phyloP scores from a whole-genome alignment of 2,329 filamentous ascomycete genomes.

The Colletotrichum somersetense region DNA sequence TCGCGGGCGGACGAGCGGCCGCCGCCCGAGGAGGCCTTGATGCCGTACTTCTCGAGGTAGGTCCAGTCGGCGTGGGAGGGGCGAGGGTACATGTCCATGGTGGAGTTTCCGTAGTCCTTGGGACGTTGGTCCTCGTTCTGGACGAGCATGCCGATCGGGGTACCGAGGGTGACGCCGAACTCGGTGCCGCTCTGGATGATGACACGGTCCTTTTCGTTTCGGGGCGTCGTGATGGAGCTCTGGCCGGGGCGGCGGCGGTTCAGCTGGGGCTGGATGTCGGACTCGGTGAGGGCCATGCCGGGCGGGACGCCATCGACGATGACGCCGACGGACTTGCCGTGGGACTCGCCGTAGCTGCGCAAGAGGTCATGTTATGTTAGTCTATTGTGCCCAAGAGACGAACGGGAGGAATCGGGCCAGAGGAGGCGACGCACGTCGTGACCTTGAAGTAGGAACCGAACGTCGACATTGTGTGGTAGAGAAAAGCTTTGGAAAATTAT shows the following conservation, averaged over 20 bases:
- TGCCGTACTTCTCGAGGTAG: slow-evolving; percentile 96
- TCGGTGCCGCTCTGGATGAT: slow-evolving; percentile 95
- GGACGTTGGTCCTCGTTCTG: slow-evolving; percentile 94
- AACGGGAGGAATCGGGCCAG: slow-evolving; percentile 33
- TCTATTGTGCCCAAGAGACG: slow-evolving; percentile 24
- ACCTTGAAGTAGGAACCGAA: slow-evolving; percentile 87
- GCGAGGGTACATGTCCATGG: slow-evolving; percentile 91
- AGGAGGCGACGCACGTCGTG: slow-evolving; percentile 73
- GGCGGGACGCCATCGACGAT: slow-evolving; percentile 95
- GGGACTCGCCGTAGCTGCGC: slow-evolving; percentile 71
- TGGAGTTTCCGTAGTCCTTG: slow-evolving; percentile 89
- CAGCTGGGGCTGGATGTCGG: slow-evolving; percentile 94
- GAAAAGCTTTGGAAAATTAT: slow-evolving; percentile 23
- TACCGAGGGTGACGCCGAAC: slow-evolving; percentile 88
- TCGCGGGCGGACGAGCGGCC: slow-evolving; percentile 82
- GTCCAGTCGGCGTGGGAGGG: slow-evolving; percentile 97
- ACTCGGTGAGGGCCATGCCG: slow-evolving; percentile 85
- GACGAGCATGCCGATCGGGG: slow-evolving; percentile 89
- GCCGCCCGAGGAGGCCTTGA: slow-evolving; percentile 86
- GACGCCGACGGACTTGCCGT: slow-evolving; percentile 92
- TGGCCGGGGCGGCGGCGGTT: slow-evolving; percentile 91
- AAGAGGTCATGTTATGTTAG: slow-evolving; percentile 24
- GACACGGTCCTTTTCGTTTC: slow-evolving; percentile 92
- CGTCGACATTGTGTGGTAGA: slow-evolving; percentile 76
- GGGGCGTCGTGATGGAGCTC: slow-evolving; percentile 88